A percentile compares a stretch with the other conserved stretches of the same genome.
phyloP scores from a whole-genome alignment of 306 rosid species.

The Glycine latifolia region DNA sequence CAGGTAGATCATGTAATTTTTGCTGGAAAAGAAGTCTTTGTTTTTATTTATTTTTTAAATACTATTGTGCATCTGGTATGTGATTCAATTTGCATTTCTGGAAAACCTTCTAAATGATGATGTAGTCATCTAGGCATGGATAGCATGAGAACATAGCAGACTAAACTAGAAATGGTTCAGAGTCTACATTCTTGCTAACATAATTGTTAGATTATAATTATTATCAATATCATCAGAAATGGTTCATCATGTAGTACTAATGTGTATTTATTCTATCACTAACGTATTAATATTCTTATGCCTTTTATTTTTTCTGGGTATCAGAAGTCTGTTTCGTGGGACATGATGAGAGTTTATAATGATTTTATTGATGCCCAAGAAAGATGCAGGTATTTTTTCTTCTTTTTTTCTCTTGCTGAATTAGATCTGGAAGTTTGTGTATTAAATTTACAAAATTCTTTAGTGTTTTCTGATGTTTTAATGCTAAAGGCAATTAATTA shows the following conservation, averaged over 20 bases:
- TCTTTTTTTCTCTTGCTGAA: constrained; percentile 1
- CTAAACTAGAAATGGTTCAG: constrained; percentile 19
- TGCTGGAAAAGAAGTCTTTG: constrained; percentile 12
- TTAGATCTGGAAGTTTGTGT: constrained; percentile 24
- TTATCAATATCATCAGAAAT: neutral
- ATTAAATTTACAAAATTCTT: constrained; percentile 25
- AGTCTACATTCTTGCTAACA: constrained; percentile 1
- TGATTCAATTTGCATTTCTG: constrained; percentile 9
- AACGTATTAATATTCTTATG: constrained; percentile 16
- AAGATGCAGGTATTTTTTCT: constrained; percentile 73
- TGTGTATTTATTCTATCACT: constrained; percentile 20
- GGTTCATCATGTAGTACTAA: neutral
- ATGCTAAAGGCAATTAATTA: constrained; percentile 18
- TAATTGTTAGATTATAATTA: neutral
- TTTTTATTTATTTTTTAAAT: neutral
- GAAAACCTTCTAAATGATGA: constrained; percentile 27
- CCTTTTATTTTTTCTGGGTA: constrained; percentile 24
- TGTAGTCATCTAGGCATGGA: constrained; percentile 34
- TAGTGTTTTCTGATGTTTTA: constrained; percentile 6
- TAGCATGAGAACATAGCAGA: neutral
- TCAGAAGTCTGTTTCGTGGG: constrained; percentile 94
- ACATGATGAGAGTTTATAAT: constrained; percentile 84
- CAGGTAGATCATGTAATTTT: constrained; percentile 58
- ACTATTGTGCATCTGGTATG: constrained; percentile 23
- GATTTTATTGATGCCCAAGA: constrained; percentile 81